Evolutionary conservation across 2,329 filamentous ascomycete species (phyloP), one percentile per base, ranked within the genome.

Genomic region (Hypoxylon sp.): DNA sequence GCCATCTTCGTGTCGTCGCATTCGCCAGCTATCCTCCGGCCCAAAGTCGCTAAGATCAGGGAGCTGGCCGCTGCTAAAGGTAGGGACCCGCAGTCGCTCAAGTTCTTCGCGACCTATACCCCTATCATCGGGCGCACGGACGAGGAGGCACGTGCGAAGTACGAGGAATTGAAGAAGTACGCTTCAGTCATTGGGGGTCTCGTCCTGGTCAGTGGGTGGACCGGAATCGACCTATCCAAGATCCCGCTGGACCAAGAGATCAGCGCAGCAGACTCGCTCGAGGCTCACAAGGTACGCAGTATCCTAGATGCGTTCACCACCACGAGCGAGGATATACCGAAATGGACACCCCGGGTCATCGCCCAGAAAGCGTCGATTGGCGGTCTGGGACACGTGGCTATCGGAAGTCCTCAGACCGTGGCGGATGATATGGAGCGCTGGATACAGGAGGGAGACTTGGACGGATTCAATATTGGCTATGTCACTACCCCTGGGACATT

Each of bases 1-100:
- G 87, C 84, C 1, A 87, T 89, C 50, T 89, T 89, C 66, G 85
- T 89, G 2, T 86, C 85, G 0, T 82, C 82, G 0, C 86, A 88
- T 72, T 85, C 83, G 0, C 84, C 86, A 0, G 68, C 77, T 2
- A 77, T 87, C 0, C 77, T 88, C 3, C 76, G 79, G 1, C 83
- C 84, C 0, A 86, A 87, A 58, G 80, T 89, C 35, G 79, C 82
- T 39, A 82, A 82, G 15, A 88, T 89, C 62, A 82, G 88, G 0
- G 78, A 83, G 17, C 78, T 86, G 4, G 87, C 87, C 0, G 80
- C 80, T 0, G 78, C 81, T 11, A 77, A 82, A 19, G 87, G 88
- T 0, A 83, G 88, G 1, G 87, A 89, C 71, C 87, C 87, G 7
- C 78, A 79, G 8, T 85, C 83, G 0, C 81, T 90, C 76, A 89